Conservation (phyloP, 192 early-diverging fungal genomes). For the Podila clonocystis region DNA sequence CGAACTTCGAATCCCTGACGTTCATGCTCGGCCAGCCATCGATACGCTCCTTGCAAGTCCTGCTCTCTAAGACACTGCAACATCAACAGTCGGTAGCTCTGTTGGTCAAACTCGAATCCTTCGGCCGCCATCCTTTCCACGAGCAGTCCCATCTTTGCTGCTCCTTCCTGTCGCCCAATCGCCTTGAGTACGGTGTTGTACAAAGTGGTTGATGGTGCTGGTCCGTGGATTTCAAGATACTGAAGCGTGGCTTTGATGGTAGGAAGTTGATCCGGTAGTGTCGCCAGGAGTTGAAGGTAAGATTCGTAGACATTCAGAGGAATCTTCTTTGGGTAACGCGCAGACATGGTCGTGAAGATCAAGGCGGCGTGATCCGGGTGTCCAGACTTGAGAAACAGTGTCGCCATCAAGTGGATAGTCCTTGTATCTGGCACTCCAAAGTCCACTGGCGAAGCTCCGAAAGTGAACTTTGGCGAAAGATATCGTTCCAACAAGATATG, state of each 20-base stretch:
- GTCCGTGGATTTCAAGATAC: constrained; percentile 14
- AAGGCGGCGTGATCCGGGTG: background rate
- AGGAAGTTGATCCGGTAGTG: background rate
- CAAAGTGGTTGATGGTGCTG: constrained; percentile 6
- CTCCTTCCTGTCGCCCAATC: constrained; percentile 3
- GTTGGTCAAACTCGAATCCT: constrained; percentile 18
- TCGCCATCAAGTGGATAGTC: constrained; percentile 20
- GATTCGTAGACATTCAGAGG: constrained; percentile 19
- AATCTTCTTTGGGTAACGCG: constrained; percentile 19
- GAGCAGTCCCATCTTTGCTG: background rate
- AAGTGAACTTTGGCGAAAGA: constrained; percentile 14
- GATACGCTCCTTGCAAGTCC: constrained; percentile 5
- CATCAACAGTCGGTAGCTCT: constrained; percentile 28
- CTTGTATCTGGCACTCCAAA: constrained; percentile 12
- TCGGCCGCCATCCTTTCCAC: constrained; percentile 7
- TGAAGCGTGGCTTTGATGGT: constrained; percentile 9
- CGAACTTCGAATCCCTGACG: constrained; percentile 26
- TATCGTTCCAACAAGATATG: constrained; percentile 16
- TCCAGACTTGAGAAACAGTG: background rate
- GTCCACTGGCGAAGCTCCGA: background rate
- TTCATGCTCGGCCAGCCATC: constrained; percentile 30
- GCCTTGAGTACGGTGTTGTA: constrained; percentile 34
- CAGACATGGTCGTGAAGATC: background rate
- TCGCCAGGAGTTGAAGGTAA: constrained; percentile 2
- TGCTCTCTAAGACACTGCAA: constrained; percentile 11